Evolutionary conservation across 179 eudicot genomes (phyloP).

Genomic region (Spinacia oleracea): DNA sequence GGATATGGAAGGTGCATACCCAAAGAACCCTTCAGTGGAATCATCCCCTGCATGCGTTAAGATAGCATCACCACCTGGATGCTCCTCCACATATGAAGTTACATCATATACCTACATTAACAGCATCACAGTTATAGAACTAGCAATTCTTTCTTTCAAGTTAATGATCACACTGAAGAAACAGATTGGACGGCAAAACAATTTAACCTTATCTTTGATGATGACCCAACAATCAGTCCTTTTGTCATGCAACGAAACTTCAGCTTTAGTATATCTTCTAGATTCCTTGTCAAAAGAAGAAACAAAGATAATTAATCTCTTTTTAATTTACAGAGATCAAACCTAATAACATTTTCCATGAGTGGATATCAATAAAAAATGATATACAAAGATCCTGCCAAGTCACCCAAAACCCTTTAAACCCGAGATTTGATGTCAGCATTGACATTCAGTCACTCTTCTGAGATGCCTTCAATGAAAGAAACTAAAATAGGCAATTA

Average conservation of each 20-base stretch:
- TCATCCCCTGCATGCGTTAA: slow-evolving; percentile 90
- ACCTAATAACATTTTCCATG: background rate
- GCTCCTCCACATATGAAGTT: slow-evolving; percentile 92
- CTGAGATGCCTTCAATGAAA: background rate
- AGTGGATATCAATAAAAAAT: background rate
- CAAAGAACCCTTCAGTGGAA: slow-evolving; percentile 88
- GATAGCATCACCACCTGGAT: slow-evolving; percentile 98
- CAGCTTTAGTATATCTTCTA: slow-evolving; percentile 59
- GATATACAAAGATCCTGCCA: background rate
- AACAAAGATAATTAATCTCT: slow-evolving; percentile 13
- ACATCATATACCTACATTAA: slow-evolving; percentile 78
- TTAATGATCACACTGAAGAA: background rate
- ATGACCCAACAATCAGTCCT: slow-evolving; percentile 97
- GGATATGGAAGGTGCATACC: slow-evolving; percentile 40
- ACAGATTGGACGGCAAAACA: background rate
- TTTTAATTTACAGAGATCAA: background rate
- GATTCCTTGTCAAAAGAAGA: slow-evolving; percentile 38
- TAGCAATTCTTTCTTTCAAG: background rate
- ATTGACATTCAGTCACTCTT: background rate
- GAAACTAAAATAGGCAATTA: background rate
- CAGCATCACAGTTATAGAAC: background rate
- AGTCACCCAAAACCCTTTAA: background rate
- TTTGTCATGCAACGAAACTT: slow-evolving; percentile 76
- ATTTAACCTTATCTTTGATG: slow-evolving; percentile 80
- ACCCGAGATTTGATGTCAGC: background rate